Conservation (phyloP, 345 rosid species). For the Populus simonii region DNA sequence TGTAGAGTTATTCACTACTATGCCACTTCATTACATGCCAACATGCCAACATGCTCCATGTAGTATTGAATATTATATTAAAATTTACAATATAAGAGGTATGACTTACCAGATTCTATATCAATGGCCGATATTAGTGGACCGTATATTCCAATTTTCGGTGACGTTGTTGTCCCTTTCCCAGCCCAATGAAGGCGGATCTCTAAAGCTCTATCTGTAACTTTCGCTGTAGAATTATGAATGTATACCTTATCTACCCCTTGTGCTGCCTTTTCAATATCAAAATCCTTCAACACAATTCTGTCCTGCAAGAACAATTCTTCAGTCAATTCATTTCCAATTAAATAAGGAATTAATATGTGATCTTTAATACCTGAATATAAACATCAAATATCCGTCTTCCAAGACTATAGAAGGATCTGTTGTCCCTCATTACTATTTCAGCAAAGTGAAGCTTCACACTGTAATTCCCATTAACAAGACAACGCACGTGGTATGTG, state of each 20-base stretch:
- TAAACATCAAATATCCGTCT: conserved; percentile 59
- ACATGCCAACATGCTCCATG: background rate
- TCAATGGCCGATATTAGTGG: conserved; percentile 25
- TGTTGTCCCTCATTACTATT: conserved; percentile 48
- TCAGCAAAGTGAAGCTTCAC: conserved; percentile 57
- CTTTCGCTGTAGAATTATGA: background rate
- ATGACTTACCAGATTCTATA: conserved; percentile 22
- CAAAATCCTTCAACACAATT: conserved; percentile 15
- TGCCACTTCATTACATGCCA: background rate
- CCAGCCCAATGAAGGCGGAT: conserved; percentile 21
- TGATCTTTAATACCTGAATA: conserved; percentile 43
- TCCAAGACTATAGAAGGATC: conserved; percentile 44
- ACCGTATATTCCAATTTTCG: conserved; percentile 17
- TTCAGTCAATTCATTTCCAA: background rate
- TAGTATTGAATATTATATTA: background rate
- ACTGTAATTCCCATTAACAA: conserved; percentile 44
- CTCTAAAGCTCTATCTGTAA: conserved; percentile 17
- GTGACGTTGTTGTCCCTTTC: conserved; percentile 27
- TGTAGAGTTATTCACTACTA: background rate
- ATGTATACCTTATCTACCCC: conserved; percentile 9
- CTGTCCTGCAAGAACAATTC: conserved; percentile 13
- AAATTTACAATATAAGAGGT: background rate
- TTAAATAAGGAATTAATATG: background rate
- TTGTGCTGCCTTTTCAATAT: background rate
- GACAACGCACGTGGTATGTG: conserved; percentile 2